These are phyloP conservation scores for Zymoseptoria tritici DNA, from an alignment of 2,329 filamentous ascomycete genomes.

Conservation along the genomic window DNA sequence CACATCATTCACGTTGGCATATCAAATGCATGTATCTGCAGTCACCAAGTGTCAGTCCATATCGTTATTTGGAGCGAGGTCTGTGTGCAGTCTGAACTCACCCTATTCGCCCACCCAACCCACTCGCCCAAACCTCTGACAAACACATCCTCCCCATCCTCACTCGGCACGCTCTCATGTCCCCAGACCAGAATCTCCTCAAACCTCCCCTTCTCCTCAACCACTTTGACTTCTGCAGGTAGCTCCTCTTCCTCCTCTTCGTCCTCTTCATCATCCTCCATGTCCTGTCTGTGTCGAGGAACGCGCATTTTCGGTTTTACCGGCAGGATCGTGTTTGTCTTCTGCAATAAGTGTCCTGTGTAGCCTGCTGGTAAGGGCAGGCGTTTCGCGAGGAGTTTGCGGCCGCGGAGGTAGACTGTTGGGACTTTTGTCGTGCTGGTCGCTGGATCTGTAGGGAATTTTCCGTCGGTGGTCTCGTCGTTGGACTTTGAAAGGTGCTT, in stretches of 20 bases:
- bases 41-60: neutral
- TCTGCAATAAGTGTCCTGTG: slow-evolving; percentile 34
- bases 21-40: slow-evolving; percentile 12
- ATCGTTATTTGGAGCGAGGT: neutral
- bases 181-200: slow-evolving; percentile 75
- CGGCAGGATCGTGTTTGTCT: slow-evolving; percentile 19
- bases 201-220: slow-evolving; percentile 62
- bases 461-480: slow-evolving; percentile 1
- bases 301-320: neutral
- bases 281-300: neutral
- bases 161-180: slow-evolving; percentile 59
- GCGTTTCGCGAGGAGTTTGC: slow-evolving; percentile 63
- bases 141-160: slow-evolving; percentile 55
- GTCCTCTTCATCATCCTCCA: slow-evolving; percentile 31
- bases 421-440: slow-evolving; percentile 4
- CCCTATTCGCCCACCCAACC: slow-evolving; percentile 64
- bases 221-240: slow-evolving; percentile 45
- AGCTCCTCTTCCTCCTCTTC: slow-evolving; percentile 38
- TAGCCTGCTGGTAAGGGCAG: slow-evolving; percentile 66
- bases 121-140: slow-evolving; percentile 72
- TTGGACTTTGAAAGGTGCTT: neutral
- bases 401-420: slow-evolving; percentile 67
- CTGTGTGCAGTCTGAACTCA: slow-evolving; percentile 33
- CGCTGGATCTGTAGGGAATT: neutral
- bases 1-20: neutral